These are phyloP conservation scores for Amylocystis lapponica DNA, from an alignment of 768 basidiomycete genomes.

Conservation along the genomic window DNA sequence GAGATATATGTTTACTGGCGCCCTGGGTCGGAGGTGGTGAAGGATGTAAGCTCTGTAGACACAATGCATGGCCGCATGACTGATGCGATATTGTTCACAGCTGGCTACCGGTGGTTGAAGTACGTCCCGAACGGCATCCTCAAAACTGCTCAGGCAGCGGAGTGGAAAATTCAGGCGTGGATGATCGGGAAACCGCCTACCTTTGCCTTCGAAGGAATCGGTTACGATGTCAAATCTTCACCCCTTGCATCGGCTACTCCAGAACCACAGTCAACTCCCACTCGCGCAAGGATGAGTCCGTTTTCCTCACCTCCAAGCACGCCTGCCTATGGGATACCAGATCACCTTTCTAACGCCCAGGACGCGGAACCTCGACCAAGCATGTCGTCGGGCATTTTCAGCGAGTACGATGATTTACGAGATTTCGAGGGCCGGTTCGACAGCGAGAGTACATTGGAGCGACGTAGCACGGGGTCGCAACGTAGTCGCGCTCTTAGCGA, in stretches of 20 bases:
- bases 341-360: slow-evolving; percentile 8
- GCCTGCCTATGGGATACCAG: slow-evolving; percentile 8
- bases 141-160: slow-evolving; percentile 93
- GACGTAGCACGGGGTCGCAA: slow-evolving; percentile 27
- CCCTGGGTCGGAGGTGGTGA: slow-evolving; percentile 96
- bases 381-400: slow-evolving; percentile 65
- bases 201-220: slow-evolving; percentile 80
- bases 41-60: slow-evolving; percentile 65
- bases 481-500: slow-evolving; percentile 15
- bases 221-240: slow-evolving; percentile 50
- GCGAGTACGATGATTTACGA: slow-evolving; percentile 82
- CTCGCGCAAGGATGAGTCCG: neutral
- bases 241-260: slow-evolving; percentile 2
- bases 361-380: slow-evolving; percentile 59
- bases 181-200: slow-evolving; percentile 94
- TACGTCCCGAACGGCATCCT: slow-evolving; percentile 91
- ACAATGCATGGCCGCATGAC: neutral
- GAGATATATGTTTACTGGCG: slow-evolving; percentile 83
- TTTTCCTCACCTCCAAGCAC: slow-evolving; percentile 2
- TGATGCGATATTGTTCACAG: slow-evolving; percentile 29
- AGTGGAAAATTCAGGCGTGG: slow-evolving; percentile 97
- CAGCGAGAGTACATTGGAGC: slow-evolving; percentile 68
- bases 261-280: neutral
- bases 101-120: slow-evolving; percentile 93
- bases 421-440: slow-evolving; percentile 87